These are phyloP conservation scores for Staphylotrichum tortipilum DNA, from an alignment of 495 filamentous ascomycete genomes.

Conservation along the genomic window DNA sequence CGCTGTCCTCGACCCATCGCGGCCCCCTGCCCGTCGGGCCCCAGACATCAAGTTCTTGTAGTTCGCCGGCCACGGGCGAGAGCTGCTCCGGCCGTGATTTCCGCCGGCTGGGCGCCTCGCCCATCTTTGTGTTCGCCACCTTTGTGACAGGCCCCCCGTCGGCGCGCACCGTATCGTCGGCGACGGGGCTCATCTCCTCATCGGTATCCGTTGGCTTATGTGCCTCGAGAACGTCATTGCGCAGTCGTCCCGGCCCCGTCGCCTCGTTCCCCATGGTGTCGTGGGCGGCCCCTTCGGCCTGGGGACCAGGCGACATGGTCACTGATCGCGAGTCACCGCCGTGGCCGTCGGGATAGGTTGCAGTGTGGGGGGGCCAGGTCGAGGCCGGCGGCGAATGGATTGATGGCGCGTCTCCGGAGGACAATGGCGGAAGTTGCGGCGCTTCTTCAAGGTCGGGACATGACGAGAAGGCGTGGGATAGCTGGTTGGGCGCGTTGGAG, in stretches of 20 bases:
- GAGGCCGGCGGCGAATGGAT: conserved; percentile 10
- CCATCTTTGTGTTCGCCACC: conserved; percentile 2
- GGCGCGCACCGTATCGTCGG: conserved; percentile 3
- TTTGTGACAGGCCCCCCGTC: no score
- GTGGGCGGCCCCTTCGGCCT: conserved; percentile 18
- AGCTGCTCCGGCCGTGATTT: conserved; percentile 4
- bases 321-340: conserved; percentile 26
- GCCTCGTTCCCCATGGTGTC: conserved; percentile 6
- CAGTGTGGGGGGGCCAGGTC: no score
- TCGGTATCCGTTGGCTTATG: conserved; percentile 33
- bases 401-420: conserved; percentile 7
- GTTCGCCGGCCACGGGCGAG: conserved; percentile 2
- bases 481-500: conserved; percentile 30
- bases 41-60: conserved; percentile 17
- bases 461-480: conserved; percentile 33
- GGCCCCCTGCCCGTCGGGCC: conserved; percentile 11
- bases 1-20: conserved; percentile 25
- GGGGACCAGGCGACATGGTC: conserved; percentile 32
- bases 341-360: conserved; percentile 7
- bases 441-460: conserved; percentile 35
- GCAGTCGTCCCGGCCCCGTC: conserved; percentile 3
- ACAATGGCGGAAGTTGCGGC: not conserved
- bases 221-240: conserved; percentile 17
- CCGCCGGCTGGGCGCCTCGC: not conserved
- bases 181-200: conserved; percentile 18